Conservation (phyloP, 2,329 filamentous ascomycete genomes). For the Botrytis elliptica region DNA sequence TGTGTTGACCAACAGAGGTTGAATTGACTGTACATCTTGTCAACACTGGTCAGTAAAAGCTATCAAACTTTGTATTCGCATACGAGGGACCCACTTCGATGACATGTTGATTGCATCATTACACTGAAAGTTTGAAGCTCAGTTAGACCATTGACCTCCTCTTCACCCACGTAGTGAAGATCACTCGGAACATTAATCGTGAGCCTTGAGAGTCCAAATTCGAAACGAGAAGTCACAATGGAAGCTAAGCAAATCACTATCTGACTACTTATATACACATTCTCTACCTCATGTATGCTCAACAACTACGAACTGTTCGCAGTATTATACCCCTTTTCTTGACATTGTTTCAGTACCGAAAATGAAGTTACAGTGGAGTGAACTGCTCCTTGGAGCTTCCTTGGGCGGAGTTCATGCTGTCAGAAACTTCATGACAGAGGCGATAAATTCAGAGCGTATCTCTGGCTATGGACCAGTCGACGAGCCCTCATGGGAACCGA, state of each 20-base stretch:
- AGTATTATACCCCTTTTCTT: neutral
- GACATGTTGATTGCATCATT: neutral
- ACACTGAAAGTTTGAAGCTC: neutral
- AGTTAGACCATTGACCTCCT: neutral
- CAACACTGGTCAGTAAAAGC: neutral
- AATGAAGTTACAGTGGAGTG: constrained; percentile 3
- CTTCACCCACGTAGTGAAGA: neutral
- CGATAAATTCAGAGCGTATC: constrained; percentile 1
- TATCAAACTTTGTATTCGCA: neutral
- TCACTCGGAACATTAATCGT: neutral
- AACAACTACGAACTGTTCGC: neutral
- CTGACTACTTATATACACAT: neutral
- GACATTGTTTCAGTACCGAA: neutral
- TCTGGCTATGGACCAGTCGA: constrained; percentile 9
- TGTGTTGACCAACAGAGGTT: neutral
- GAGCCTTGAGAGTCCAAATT: neutral
- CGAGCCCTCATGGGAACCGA: constrained; percentile 1
- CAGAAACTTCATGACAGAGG: constrained; percentile 9
- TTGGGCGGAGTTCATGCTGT: neutral
- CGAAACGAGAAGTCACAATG: neutral
- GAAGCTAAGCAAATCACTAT: neutral
- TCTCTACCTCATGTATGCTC: neutral
- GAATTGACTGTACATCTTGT: neutral
- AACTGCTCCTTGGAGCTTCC: constrained; percentile 5
- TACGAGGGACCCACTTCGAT: neutral